phyloP scores from a whole-genome alignment of 768 basidiomycete species.

The Tylopilus felleus region DNA sequence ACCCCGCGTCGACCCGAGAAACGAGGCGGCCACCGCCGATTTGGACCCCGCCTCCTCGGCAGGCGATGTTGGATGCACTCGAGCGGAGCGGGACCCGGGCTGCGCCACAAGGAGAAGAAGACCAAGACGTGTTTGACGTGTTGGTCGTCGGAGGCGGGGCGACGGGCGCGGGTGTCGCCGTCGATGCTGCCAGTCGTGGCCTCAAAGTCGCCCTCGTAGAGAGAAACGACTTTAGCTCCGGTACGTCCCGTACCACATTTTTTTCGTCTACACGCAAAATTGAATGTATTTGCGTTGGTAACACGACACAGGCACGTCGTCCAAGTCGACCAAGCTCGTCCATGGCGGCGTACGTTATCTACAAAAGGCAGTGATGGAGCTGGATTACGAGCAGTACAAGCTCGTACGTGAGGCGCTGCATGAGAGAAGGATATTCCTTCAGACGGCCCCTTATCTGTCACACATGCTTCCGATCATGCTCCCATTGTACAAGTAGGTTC shows the following conservation, averaged over 20 bases:
- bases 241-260: slow-evolving; percentile 34
- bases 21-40: slow-evolving; percentile 70
- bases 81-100: slow-evolving; percentile 10
- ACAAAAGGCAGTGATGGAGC: slow-evolving; percentile 92
- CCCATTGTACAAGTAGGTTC: slow-evolving; percentile 82
- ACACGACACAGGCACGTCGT: slow-evolving; percentile 86
- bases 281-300: too few relatives aligned
- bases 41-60: slow-evolving; percentile 73
- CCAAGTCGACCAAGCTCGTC: slow-evolving; percentile 96
- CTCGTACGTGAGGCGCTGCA: slow-evolving; percentile 93
- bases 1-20: slow-evolving; percentile 59
- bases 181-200: slow-evolving; percentile 91
- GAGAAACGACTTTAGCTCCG: slow-evolving; percentile 86
- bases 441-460: slow-evolving; percentile 92
- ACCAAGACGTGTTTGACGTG: slow-evolving; percentile 67
- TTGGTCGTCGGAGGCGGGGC: slow-evolving; percentile 92
- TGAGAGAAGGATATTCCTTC: slow-evolving; percentile 89
- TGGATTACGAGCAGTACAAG: slow-evolving; percentile 96
- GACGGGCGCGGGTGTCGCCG: slow-evolving; percentile 93
- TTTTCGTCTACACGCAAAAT: too few relatives aligned
- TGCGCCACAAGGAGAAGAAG: slow-evolving; percentile 41
- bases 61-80: slow-evolving; percentile 61
- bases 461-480: slow-evolving; percentile 96
- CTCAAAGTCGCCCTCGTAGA: slow-evolving; percentile 93
- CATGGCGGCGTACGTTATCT: slow-evolving; percentile 98